These are phyloP conservation scores for Albifimbria verrucaria DNA, from an alignment of 2,329 filamentous ascomycete species.

Conservation along the genomic window DNA sequence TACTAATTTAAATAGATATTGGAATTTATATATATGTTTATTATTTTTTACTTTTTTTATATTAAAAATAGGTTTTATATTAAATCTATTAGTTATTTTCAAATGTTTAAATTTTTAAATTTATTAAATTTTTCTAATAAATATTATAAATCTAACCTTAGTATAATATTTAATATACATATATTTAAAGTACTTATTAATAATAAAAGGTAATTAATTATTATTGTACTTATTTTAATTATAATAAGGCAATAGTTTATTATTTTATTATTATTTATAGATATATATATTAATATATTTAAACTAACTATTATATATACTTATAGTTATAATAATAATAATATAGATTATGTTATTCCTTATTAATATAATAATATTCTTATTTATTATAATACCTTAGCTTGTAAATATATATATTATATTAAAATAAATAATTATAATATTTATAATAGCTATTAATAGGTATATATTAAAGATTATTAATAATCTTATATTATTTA, in stretches of 20 bases:
- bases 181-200: neutral
- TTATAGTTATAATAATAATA: neutral
- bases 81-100: neutral
- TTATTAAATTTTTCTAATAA: neutral
- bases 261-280: neutral
- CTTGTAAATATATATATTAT: neutral
- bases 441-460: neutral
- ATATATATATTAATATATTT: slow-evolving; percentile 3
- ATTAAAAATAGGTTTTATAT: neutral
- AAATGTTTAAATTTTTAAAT: neutral
- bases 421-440: neutral
- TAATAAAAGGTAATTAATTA: neutral
- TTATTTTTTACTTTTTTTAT: neutral
- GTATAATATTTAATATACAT: neutral
- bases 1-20: neutral
- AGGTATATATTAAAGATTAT: neutral
- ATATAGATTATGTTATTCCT: neutral
- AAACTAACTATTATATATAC: neutral
- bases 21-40: neutral
- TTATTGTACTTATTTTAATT: slow-evolving; percentile 2
- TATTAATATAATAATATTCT: neutral
- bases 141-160: neutral
- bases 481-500: too few species aligned
- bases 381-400: neutral
- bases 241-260: neutral